Conservation (phyloP, 192 early-diverging fungal genomes). For the Coemansia sp. region DNA sequence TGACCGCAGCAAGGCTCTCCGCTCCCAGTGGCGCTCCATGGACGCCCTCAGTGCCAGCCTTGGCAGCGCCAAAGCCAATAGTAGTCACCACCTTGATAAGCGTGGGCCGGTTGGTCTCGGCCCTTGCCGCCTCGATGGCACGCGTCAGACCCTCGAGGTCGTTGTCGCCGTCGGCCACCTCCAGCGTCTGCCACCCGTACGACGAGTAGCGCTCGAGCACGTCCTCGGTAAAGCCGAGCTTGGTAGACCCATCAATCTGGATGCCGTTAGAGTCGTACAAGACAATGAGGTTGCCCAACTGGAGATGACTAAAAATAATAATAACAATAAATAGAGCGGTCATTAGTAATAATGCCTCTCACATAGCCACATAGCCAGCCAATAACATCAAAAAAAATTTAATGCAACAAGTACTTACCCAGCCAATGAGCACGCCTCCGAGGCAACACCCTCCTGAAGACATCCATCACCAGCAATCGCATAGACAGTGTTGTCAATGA, state of each 20-base stretch:
- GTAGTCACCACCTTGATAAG: conserved; percentile 88
- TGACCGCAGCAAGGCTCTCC: conserved; percentile 77
- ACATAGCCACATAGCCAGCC: neutral
- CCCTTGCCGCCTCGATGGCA: conserved; percentile 81
- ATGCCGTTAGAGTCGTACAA: conserved; percentile 98
- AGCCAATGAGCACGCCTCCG: conserved; percentile 89
- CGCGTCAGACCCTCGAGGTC: conserved; percentile 68
- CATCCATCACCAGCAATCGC: conserved; percentile 92
- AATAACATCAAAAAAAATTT: neutral
- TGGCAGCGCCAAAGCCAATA: conserved; percentile 90
- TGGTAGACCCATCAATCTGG: conserved; percentile 86
- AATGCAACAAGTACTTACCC: conserved; percentile 48
- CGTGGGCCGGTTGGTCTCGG: conserved; percentile 76
- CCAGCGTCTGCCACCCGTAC: conserved; percentile 90
- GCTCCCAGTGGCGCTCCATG: conserved; percentile 84
- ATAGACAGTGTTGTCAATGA: conserved; percentile 87
- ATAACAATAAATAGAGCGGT: conserved; percentile 8
- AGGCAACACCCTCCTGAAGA: conserved; percentile 94
- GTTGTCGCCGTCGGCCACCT: conserved; percentile 76
- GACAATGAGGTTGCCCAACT: conserved; percentile 92
- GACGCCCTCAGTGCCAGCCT: conserved; percentile 86
- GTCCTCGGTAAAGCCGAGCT: conserved; percentile 89
- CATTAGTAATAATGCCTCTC: conserved; percentile 5
- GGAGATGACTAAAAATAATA: conserved; percentile 61
- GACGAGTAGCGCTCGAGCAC: conserved; percentile 82